Percentiles rank a stretch among this genome's conserved stretches.
Conservation (phyloP, 2,329 filamentous ascomycete genomes). For the Diplodia mutila region DNA sequence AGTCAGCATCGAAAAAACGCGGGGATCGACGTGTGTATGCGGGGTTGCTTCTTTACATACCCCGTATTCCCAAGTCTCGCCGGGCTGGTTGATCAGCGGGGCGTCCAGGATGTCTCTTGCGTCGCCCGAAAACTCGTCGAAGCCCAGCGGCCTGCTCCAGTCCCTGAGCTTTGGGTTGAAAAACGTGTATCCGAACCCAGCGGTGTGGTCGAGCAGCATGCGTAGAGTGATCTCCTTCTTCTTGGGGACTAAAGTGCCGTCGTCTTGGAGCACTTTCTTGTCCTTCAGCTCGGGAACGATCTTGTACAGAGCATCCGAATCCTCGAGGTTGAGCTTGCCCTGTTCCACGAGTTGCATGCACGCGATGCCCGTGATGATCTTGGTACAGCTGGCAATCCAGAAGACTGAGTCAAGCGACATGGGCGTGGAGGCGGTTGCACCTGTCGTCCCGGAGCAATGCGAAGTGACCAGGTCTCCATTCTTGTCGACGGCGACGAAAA, state of each 20-base stretch:
- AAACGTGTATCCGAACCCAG: slow-evolving; percentile 55
- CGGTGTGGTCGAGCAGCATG: slow-evolving; percentile 57
- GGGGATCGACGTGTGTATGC: neutral
- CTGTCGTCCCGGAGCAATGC: slow-evolving; percentile 47
- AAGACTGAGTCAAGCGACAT: slow-evolving; percentile 62
- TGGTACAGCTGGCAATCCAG: slow-evolving; percentile 59
- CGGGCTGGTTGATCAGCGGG: slow-evolving; percentile 67
- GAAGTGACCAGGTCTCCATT: slow-evolving; percentile 48
- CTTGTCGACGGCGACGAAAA: slow-evolving; percentile 52
- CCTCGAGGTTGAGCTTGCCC: slow-evolving; percentile 42
- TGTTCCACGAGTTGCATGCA: slow-evolving; percentile 44
- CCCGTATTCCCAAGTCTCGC: slow-evolving; percentile 63
- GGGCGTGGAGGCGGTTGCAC: slow-evolving; percentile 48
- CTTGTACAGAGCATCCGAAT: slow-evolving; percentile 38
- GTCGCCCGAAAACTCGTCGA: slow-evolving; percentile 63
- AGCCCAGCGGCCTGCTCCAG: slow-evolving; percentile 52
- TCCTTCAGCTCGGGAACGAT: slow-evolving; percentile 43
- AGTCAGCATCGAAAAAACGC: too few species aligned
- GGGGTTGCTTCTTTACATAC: slow-evolving; percentile 34
- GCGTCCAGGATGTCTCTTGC: slow-evolving; percentile 54
- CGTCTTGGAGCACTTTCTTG: slow-evolving; percentile 46
- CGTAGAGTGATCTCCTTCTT: slow-evolving; percentile 53
- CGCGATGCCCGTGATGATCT: slow-evolving; percentile 41
- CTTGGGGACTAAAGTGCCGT: slow-evolving; percentile 42
- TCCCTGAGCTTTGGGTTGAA: slow-evolving; percentile 50